Evolutionary conservation across 306 rosid species (phyloP), one percentile per base, ranked within the genome.

Genomic region (Pterocarpus santalinus): DNA sequence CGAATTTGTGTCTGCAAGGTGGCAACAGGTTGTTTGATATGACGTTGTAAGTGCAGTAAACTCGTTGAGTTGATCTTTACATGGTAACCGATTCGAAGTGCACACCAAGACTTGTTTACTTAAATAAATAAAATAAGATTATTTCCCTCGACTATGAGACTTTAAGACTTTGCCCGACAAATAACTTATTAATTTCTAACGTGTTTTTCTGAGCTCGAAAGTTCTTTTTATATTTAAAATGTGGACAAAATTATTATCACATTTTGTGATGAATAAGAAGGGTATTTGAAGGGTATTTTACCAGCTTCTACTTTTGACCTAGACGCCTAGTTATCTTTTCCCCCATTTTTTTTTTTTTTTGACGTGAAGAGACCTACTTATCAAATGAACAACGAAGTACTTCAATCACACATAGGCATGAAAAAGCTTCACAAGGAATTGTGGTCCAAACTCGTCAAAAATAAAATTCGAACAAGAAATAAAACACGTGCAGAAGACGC

Each of bases 71-170:
- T 73, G 62, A 41, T 56, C 61, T 30, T 39, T 3, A 11, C 57
- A 76, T 66, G 22, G 2, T 69, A 69, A 69, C 76, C 47, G 56
- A 76, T 56, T 72, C 79, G 80, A 83, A 83, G 83, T 83, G 83
- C 36, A 22, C 13, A 33, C 0, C 39, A 83, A 77, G 86, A 62
- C 41, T 72, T 35, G 57, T 71, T 82, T 70, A 81, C 76, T 81
- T 81, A 34, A 9, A 7, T 35, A 33, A 1, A 47, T 5, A 5
- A 46, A 46, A 35, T 8, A 10, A 3, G 8, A 60, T 60, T 60
- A 60, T n/a, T 34, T 41, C 35, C 61, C 9, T 64, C 46, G 4
- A 65, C 28, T 68, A 15, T 43, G 34, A 57, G 61, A 68, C 34
- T 51, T 77, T 52, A 34, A 77, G 44, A 43, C 61, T 68, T 53